These are phyloP conservation scores for Neurospora sp. DNA, from an alignment of 495 filamentous ascomycete genomes.

Conservation along the genomic window DNA sequence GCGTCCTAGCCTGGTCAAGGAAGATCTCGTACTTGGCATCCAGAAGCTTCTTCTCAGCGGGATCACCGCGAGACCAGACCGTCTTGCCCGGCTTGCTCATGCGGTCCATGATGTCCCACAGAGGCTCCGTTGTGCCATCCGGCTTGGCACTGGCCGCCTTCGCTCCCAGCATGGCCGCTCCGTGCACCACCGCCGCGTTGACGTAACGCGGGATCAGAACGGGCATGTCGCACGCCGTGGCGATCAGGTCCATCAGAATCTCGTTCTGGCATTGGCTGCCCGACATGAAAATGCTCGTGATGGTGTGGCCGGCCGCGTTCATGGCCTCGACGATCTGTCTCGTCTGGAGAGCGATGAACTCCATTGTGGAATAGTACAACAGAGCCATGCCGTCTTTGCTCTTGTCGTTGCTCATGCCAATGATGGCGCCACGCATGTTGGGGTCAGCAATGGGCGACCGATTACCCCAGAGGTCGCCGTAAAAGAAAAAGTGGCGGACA, in stretches of 20 bases:
- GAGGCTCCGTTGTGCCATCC: slow-evolving; percentile 68
- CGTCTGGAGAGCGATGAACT: slow-evolving; percentile 95
- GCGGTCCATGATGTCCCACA: slow-evolving; percentile 96
- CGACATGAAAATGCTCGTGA: slow-evolving; percentile 94
- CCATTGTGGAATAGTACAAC: slow-evolving; percentile 87
- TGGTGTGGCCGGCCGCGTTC: slow-evolving; percentile 74
- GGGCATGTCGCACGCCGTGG: slow-evolving; percentile 81
- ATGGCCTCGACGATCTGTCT: slow-evolving; percentile 89
- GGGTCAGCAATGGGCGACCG: slow-evolving; percentile 87
- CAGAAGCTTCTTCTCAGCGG: slow-evolving; percentile 66
- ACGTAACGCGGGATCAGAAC: slow-evolving; percentile 88
- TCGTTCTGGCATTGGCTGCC: slow-evolving; percentile 94
- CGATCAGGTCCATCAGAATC: slow-evolving; percentile 81
- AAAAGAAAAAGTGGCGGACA: slow-evolving; percentile 91
- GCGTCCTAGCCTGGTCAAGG: slow-evolving; percentile 64
- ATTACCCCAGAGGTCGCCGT: slow-evolving; percentile 97
- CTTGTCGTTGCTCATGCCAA: slow-evolving; percentile 78
- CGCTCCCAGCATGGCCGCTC: slow-evolving; percentile 91
- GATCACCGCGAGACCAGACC: slow-evolving; percentile 58
- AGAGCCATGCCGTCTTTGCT: slow-evolving; percentile 76
- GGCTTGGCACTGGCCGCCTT: slow-evolving; percentile 76
- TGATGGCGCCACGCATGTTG: slow-evolving; percentile 78
- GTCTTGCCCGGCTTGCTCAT: slow-evolving; percentile 91
- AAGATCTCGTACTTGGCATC: slow-evolving; percentile 80
- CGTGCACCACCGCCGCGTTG: slow-evolving; percentile 91